A percentile compares a stretch with the other conserved stretches of the same genome.
Conservation (phyloP, 2,329 filamentous ascomycete genomes). For the Podosphaera fusca region DNA sequence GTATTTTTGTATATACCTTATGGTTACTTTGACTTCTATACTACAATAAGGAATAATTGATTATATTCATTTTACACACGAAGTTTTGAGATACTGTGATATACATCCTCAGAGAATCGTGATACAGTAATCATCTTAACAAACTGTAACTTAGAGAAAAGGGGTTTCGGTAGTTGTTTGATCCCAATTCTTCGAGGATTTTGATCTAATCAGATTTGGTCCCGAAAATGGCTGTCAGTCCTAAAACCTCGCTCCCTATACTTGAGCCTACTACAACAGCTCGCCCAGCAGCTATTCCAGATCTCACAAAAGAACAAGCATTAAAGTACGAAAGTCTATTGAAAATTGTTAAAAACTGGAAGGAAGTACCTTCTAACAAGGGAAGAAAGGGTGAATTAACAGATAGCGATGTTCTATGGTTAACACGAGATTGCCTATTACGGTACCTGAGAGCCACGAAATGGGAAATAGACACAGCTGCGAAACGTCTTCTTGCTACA, state of each 20-base stretch:
- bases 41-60: too few relatives aligned
- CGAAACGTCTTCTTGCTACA: constrained; percentile 59
- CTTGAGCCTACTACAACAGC: constrained; percentile 9
- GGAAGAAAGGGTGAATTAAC: constrained; percentile 39
- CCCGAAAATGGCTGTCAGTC: too few relatives aligned
- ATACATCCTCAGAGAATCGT: too few relatives aligned
- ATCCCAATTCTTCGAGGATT: too few relatives aligned
- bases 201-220: too few relatives aligned
- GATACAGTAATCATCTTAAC: too few relatives aligned
- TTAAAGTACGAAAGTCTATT: constrained; percentile 64
- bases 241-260: constrained; percentile 6
- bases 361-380: constrained; percentile 39
- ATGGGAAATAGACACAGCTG: constrained; percentile 56
- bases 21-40: too few relatives aligned
- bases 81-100: too few relatives aligned
- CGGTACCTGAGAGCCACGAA: constrained; percentile 87
- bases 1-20: too few relatives aligned
- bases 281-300: constrained; percentile 24
- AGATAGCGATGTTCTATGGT: constrained; percentile 66
- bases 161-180: too few relatives aligned
- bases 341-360: constrained; percentile 45
- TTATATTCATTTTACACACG: too few relatives aligned
- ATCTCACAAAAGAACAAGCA: constrained; percentile 55
- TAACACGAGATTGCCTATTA: constrained; percentile 77
- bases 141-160: too few relatives aligned